Evolutionary conservation across 805 yeast species (phyloP), one percentile per base, ranked within the genome.

Genomic region (Spathaspora arborariae): DNA sequence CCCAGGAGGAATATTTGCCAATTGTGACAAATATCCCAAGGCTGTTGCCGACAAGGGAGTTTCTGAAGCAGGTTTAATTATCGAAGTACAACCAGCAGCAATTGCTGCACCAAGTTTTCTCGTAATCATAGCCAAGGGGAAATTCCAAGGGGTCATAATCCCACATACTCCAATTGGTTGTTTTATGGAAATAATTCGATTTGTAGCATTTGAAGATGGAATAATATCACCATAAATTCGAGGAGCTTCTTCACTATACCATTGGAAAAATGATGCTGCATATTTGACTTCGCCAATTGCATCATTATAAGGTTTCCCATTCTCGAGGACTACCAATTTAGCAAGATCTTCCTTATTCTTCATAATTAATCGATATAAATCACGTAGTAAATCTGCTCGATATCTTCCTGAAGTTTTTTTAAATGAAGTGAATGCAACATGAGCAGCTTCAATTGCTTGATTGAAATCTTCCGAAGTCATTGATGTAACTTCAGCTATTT

Each of bases 221-320:
- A 85, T 79, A 15, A 75, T 67, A 51, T 82, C 84, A n/a, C 92
- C 94, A 45, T 79, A 68, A 21, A 78, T 63, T 55, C 89, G 75
- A 35, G 89, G 86, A 6, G 92, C 92, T 54, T 82, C 87, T 62
- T 85, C 94, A 26, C 95, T 75, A 60, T 82, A 91, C 97, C 97
- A 91, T 59, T 88, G 90, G 62, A 88, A 85, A 64, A 85, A 90
- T 5, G 87, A 78, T 1, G 88, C 84, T 8, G 85, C 83, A 54
- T 82, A 81, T 42, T 57, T 62, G 22, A 85, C 74, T 60, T 86
- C 94, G 4, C 90, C 91, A 42, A 67, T 59, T n/a, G 92, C 83
- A 59, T 86, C 94, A 1, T 80, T 75, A 11, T 74, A 64, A 1
- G 91, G 78, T 63, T 86, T 86, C 30, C 95, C 95, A 59, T 86